Evolutionary conservation across 306 rosid species (phyloP).

Genomic region (Begonia masoniana): DNA sequence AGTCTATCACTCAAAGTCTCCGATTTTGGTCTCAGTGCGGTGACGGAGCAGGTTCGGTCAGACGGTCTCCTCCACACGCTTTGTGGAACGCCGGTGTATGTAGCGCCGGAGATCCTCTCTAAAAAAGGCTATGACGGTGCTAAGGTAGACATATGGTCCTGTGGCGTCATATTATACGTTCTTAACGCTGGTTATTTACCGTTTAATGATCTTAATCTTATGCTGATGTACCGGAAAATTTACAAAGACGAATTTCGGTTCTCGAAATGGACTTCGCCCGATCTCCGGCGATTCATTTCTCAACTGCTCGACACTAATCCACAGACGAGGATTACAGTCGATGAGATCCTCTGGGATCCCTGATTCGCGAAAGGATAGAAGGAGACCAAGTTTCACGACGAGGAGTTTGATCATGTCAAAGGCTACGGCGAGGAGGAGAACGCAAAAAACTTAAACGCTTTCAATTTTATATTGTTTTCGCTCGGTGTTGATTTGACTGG

Average conservation of each 20-base stretch:
- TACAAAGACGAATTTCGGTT: slow-evolving; percentile 57
- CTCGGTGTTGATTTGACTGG: slow-evolving; percentile 54
- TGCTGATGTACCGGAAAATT: slow-evolving; percentile 49
- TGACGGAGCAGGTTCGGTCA: slow-evolving; percentile 31
- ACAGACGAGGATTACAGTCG: slow-evolving; percentile 39
- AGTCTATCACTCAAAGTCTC: no score
- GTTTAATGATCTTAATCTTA: slow-evolving; percentile 43
- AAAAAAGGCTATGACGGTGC: slow-evolving; percentile 73
- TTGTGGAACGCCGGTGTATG: slow-evolving; percentile 85
- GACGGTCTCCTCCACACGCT: slow-evolving; percentile 64
- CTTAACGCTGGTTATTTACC: slow-evolving; percentile 54
- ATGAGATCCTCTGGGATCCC: slow-evolving; percentile 38
- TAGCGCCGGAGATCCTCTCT: slow-evolving; percentile 72
- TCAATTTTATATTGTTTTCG: slow-evolving; percentile 62
- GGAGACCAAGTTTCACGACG: slow-evolving; percentile 13
- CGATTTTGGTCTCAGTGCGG: slow-evolving; percentile 76
- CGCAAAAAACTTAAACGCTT: slow-evolving; percentile 39
- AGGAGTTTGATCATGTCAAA: slow-evolving; percentile 3
- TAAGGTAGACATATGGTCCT: slow-evolving; percentile 68
- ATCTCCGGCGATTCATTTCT: slow-evolving; percentile 24
- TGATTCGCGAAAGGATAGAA: slow-evolving; percentile 46
- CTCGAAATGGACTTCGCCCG: slow-evolving; percentile 43
- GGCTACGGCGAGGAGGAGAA: slow-evolving; percentile 2
- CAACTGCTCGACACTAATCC: slow-evolving; percentile 56
- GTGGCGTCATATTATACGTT: slow-evolving; percentile 58